A percentile compares a stretch with the other conserved stretches of the same genome.
Evolutionary conservation across 306 rosid genomes (phyloP).

Genomic region (Prunus campanulata): DNA sequence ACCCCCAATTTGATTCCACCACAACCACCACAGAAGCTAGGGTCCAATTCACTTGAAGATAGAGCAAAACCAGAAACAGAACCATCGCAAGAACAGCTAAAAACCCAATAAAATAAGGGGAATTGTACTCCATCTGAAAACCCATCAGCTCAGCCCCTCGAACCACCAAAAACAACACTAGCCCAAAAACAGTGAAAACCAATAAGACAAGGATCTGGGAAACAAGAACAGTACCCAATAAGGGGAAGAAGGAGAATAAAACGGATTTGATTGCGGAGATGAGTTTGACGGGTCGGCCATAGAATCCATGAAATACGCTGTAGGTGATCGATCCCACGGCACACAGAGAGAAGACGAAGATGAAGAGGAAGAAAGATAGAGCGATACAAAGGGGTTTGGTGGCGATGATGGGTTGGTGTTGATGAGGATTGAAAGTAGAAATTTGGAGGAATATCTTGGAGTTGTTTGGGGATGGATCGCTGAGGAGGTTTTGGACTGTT

Average conservation of each 20-base stretch:
- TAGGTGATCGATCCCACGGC: slow-evolving; percentile 52
- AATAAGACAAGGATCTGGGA: slow-evolving; percentile 9
- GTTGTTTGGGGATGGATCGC: slow-evolving; percentile 6
- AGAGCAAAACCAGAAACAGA: slow-evolving; percentile 16
- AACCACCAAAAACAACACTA: slow-evolving; percentile 16
- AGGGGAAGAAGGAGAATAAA: slow-evolving; percentile 35
- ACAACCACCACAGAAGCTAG: slow-evolving; percentile 42
- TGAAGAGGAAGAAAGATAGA: slow-evolving; percentile 24
- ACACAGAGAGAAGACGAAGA: slow-evolving; percentile 27
- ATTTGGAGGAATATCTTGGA: slow-evolving; percentile 8
- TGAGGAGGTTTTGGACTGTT: slow-evolving; percentile 34
- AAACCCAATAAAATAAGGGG: slow-evolving; percentile 27
- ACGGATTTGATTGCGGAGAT: slow-evolving; percentile 45
- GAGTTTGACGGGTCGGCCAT: slow-evolving; percentile 47
- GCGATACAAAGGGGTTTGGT: slow-evolving; percentile 3
- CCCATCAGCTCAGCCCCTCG: slow-evolving; percentile 11
- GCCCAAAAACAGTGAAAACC: slow-evolving; percentile 1
- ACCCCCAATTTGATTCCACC: slow-evolving; percentile 49
- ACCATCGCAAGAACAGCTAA: slow-evolving; percentile 1
- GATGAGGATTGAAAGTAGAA: neutral
- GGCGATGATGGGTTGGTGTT: neutral
- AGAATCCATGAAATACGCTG: slow-evolving; percentile 49
- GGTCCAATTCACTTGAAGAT: slow-evolving; percentile 53
- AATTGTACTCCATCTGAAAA: slow-evolving; percentile 13
- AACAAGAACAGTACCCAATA: slow-evolving; percentile 34